Percentiles rank a stretch among this genome's conserved stretches.
phyloP scores from a whole-genome alignment of 1,139 yeast genomes.

The Scheffersomyces illinoinensis region DNA sequence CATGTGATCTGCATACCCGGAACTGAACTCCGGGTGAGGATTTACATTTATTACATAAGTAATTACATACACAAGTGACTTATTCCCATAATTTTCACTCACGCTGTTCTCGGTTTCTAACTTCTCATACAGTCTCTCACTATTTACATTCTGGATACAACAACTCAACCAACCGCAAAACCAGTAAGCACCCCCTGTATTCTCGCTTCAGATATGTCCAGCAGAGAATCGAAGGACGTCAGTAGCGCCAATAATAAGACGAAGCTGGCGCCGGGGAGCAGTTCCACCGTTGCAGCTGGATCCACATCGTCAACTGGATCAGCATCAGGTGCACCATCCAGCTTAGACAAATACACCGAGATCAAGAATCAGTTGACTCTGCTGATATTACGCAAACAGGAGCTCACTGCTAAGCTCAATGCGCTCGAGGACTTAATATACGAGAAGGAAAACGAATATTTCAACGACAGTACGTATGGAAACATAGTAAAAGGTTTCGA shows the following conservation, averaged over 20 bases:
- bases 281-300: not conserved
- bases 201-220: not conserved
- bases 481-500: conserved; percentile 91
- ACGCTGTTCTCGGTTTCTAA: not conserved
- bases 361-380: conserved; percentile 68
- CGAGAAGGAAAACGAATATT: conserved; percentile 76
- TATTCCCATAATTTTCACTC: too few species aligned
- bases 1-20: not conserved
- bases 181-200: not conserved
- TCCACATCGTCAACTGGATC: not conserved
- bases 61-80: not conserved
- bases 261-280: not conserved
- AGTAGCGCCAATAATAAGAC: not conserved
- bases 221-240: not conserved
- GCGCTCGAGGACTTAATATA: conserved; percentile 78
- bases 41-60: not conserved
- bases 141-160: not conserved
- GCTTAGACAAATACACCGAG: conserved; percentile 49
- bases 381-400: conserved; percentile 63
- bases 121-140: not conserved
- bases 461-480: conserved; percentile 69
- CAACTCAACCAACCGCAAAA: not conserved
- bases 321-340: conserved; percentile 6
- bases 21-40: not conserved
- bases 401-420: conserved; percentile 61